These are phyloP conservation scores for Flueggea neowawraea DNA, from an alignment of 441 rosid genomes.

Conservation along the genomic window DNA sequence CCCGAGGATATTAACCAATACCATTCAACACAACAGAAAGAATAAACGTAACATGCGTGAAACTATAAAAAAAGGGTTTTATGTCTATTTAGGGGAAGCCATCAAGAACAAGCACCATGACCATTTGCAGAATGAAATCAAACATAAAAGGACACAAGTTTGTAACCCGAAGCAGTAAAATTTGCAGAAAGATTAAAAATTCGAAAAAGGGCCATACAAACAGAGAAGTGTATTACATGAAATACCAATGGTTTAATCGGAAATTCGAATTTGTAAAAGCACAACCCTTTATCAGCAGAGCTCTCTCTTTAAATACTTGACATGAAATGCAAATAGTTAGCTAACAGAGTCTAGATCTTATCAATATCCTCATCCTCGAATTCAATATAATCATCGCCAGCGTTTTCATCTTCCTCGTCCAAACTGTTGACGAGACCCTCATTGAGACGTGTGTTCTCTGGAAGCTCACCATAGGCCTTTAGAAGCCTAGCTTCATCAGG, in stretches of 20 bases:
- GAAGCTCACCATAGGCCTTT: constrained; percentile 83
- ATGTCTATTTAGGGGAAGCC: too few relatives aligned
- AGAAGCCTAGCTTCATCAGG: constrained; percentile 84
- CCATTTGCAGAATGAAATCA: too few relatives aligned
- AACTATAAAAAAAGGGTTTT: too few relatives aligned
- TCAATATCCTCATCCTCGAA: constrained; percentile 84
- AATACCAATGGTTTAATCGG: constrained; percentile 17
- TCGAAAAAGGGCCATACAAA: constrained; percentile 2
- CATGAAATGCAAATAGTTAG: constrained; percentile 12
- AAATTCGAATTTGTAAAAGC: constrained; percentile 13
- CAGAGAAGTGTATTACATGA: constrained; percentile 13
- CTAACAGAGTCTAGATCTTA: constrained; percentile 44
- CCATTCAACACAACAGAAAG: too few relatives aligned
- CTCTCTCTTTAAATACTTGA: constrained; percentile 18
- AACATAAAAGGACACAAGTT: neutral
- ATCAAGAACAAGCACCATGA: too few relatives aligned
- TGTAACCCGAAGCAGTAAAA: neutral
- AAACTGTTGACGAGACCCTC: constrained; percentile 76
- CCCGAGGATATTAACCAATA: too few relatives aligned
- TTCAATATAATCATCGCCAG: constrained; percentile 63
- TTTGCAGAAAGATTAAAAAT: neutral
- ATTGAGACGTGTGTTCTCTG: constrained; percentile 67
- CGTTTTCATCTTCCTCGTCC: constrained; percentile 74
- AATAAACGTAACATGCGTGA: too few relatives aligned
- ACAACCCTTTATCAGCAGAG: constrained; percentile 11